Percentiles rank a stretch among this genome's conserved stretches.
Conservation (phyloP, 345 rosid species). For the Mercurialis annua region DNA sequence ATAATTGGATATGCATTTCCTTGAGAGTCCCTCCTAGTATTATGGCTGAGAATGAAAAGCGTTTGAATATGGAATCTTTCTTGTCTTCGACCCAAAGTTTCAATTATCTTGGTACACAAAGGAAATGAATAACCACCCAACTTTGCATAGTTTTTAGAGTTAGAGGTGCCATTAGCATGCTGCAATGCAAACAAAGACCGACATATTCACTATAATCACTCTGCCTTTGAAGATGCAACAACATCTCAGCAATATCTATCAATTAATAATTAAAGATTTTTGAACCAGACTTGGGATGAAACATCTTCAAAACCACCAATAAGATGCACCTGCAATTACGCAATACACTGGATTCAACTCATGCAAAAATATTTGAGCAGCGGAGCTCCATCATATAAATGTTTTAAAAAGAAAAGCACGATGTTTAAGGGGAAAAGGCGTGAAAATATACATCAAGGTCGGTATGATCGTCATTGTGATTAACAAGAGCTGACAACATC, state of each 20-base stretch:
- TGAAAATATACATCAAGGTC: conserved; percentile 64
- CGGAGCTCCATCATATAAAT: not conserved
- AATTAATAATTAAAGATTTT: conserved; percentile 20
- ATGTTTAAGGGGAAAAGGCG: not conserved
- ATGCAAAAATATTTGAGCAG: not conserved
- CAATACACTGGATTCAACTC: not conserved
- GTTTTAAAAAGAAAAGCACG: not conserved
- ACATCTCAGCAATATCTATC: conserved; percentile 20
- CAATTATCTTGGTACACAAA: conserved; percentile 64
- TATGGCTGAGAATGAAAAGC: conserved; percentile 64
- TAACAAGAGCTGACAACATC: conserved; percentile 55
- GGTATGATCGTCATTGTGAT: conserved; percentile 26
- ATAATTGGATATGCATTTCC: conserved; percentile 62
- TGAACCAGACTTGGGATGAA: conserved; percentile 44
- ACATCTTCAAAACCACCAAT: conserved; percentile 83
- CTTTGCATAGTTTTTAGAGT: conserved; percentile 24
- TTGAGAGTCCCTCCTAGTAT: conserved; percentile 63
- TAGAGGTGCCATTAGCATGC: conserved; percentile 30
- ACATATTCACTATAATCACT: conserved; percentile 32
- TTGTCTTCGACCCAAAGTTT: conserved; percentile 51
- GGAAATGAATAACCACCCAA: conserved; percentile 61
- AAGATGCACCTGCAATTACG: conserved; percentile 67
- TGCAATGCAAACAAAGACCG: conserved; percentile 61
- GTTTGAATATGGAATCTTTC: conserved; percentile 68
- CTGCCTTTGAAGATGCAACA: conserved; percentile 10